Evolutionary conservation across 495 filamentous ascomycete genomes (phyloP), one percentile per base, ranked within the genome.

Genomic region (Xylaria scruposa): DNA sequence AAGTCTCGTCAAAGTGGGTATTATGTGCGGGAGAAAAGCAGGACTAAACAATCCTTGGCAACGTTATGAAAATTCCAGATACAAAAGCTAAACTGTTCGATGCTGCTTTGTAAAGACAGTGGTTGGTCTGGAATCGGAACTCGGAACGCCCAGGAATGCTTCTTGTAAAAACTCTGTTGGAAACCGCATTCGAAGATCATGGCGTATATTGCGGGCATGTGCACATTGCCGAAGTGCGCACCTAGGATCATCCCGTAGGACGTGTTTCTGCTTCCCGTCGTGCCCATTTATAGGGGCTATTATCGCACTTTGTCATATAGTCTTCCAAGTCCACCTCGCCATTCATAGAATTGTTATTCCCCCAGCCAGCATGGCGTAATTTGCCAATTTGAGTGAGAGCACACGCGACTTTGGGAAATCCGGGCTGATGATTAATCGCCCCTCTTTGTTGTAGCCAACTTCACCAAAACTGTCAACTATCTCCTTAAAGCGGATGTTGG

Each of bases 381-480:
- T 85, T 15, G 79, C 79, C 65, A 87, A 47, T 70, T 85, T 85
- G 10, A 87, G 77, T 61, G 85, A 87, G 17, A 82, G 74, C 17
- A 83, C 79, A 51, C 77, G 78, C 3, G 80, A 78, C 62, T 82
- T 83, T 9, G 85, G 84, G 54, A 86, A 84, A 44, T 84, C 84
- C 4, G 85, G 80, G 61, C 80, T 82, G 67, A 84, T 82, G 49
- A 84, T 79, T 70, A 86, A 73, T 24, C 83, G 82, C 4, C 86
- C 86, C 67, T 88, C 86, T 71, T 87, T 89, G 72, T 78, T 82
- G 62, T 83, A 84, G 21, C 80, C 80, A 17, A 88, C 76, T 68
- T 86, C 82, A 21, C 83, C 83, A 47, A 90, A 88, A 1, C 85
- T 85, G 19, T 91, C 89, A 13, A 84, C 76, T 29, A 90, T 84